Conservation (phyloP, 371 early-diverging fungal genomes). For the Mucor saturninus region DNA sequence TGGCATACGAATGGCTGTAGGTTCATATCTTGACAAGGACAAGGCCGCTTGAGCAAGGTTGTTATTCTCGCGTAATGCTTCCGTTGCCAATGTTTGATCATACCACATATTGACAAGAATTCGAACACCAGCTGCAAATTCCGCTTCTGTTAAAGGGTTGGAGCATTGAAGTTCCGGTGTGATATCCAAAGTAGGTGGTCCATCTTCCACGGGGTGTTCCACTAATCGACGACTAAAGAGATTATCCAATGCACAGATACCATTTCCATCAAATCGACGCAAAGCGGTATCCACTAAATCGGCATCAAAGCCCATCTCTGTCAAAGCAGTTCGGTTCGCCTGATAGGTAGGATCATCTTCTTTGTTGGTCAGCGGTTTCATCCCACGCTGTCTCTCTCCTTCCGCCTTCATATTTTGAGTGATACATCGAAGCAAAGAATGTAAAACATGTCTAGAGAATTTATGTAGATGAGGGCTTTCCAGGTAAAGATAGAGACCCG, state of each 20-base stretch:
- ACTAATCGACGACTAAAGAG: slow-evolving; percentile 72
- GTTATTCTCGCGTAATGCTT: slow-evolving; percentile 71
- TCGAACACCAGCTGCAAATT: slow-evolving; percentile 62
- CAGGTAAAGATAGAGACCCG: slow-evolving; percentile 52
- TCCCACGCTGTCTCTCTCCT: slow-evolving; percentile 32
- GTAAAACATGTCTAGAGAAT: slow-evolving; percentile 54
- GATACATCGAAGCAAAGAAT: slow-evolving; percentile 59
- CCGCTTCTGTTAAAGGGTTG: slow-evolving; percentile 16
- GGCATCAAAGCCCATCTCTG: slow-evolving; percentile 84
- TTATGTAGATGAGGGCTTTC: slow-evolving; percentile 35
- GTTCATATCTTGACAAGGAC: slow-evolving; percentile 71
- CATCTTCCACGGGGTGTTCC: slow-evolving; percentile 5
- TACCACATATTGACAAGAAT: slow-evolving; percentile 86
- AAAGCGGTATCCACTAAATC: slow-evolving; percentile 80
- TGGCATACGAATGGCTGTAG: slow-evolving; percentile 18
- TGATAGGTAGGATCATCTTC: background rate
- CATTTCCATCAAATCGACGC: slow-evolving; percentile 67
- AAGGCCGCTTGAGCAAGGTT: slow-evolving; percentile 78
- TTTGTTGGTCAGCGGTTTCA: background rate
- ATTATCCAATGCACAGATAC: slow-evolving; percentile 86
- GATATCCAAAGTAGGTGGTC: slow-evolving; percentile 7
- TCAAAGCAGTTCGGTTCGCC: slow-evolving; percentile 40
- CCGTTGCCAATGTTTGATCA: slow-evolving; percentile 68
- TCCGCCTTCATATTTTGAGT: slow-evolving; percentile 69
- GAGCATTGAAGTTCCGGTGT: background rate